Percentiles rank a stretch among this genome's conserved stretches.
These are phyloP conservation scores for Kluyveromyces siamensis DNA, from an alignment of 805 yeast genomes.

Conservation along the genomic window DNA sequence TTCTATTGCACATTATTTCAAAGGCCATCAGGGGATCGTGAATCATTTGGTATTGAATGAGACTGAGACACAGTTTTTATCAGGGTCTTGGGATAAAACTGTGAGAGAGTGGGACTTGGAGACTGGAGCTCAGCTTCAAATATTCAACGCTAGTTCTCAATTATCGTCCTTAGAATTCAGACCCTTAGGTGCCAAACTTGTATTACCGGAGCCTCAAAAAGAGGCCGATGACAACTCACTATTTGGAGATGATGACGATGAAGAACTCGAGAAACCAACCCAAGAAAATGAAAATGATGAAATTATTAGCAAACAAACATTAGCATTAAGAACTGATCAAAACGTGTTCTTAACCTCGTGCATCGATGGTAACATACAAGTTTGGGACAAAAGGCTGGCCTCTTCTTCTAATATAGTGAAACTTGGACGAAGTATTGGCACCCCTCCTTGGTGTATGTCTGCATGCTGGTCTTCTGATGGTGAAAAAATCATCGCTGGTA, in stretches of 20 bases:
- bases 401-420: constrained; percentile 32
- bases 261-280: constrained; percentile 21
- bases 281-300: constrained; percentile 6
- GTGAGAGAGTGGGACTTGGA: constrained; percentile 80
- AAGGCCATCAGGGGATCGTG: constrained; percentile 62
- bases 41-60: constrained; percentile 59
- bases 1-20: constrained; percentile 64
- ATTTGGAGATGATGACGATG: constrained; percentile 42
- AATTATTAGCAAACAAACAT: constrained; percentile 11
- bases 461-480: constrained; percentile 87
- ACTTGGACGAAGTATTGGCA: constrained; percentile 46
- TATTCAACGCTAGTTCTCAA: constrained; percentile 62
- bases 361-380: constrained; percentile 68
- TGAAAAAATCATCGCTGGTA: constrained; percentile 67
- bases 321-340: constrained; percentile 29
- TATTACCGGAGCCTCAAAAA: constrained; percentile 24
- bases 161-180: constrained; percentile 66
- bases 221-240: constrained; percentile 18
- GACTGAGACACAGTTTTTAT: constrained; percentile 53
- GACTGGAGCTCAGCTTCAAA: constrained; percentile 44
- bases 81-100: constrained; percentile 88
- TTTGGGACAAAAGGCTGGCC: constrained; percentile 70
- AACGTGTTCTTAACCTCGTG: constrained; percentile 67
- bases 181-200: constrained; percentile 43
- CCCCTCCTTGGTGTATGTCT: constrained; percentile 93